Evolutionary conservation across 2,329 filamentous ascomycete genomes (phyloP), one percentile per base, ranked within the genome.

Genomic region (Cladosporium sp.): DNA sequence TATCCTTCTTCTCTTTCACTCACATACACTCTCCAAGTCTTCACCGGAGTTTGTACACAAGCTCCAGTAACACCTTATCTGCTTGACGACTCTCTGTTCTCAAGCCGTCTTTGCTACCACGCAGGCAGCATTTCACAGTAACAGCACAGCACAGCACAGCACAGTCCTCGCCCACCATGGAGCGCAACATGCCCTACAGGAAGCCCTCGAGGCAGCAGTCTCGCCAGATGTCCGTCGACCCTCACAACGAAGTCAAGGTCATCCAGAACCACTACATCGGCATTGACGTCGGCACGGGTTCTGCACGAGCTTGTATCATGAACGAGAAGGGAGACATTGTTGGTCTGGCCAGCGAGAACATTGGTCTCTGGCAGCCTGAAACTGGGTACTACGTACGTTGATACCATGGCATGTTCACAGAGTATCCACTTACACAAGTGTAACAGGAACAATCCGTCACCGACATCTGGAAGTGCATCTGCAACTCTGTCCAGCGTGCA

Each of bases 381-480:
- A 79, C 78, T 28, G 79, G 80, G 28, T 82, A 80, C 73, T 83
- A 83, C 69, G 80, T 82, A 71, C 55, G 72, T 64, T 30, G 22
- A 45, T 38, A 17, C n/a, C 2, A 40, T 22, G n/a, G n/a, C 37
- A 8, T 37, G 15, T 51, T 15, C 47, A 17, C 30, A 28, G 22
- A 28, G 30, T 34, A 25, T 15, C 17, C 49, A 60, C 60, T 61
- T 20, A 63, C 51, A 54, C 36, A 22, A 1, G 22, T 3, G 11
- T 14, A 8, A 8, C 61, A 88, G 92, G 94, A 99, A 80, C 94
- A 99, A 93, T 97, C 93, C 15, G 97, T 94, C 0, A 90, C 87
- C 52, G 90, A 99, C 74, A 99, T 99, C 70, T 99, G 94, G 94
- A 83, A 86, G 64, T 93, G 91, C 75, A 96, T 99, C 72, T 96